Evolutionary conservation across 192 early-diverging fungal species (phyloP), one percentile per base, ranked within the genome.

Genomic region (Anaeromyces robustus): DNA sequence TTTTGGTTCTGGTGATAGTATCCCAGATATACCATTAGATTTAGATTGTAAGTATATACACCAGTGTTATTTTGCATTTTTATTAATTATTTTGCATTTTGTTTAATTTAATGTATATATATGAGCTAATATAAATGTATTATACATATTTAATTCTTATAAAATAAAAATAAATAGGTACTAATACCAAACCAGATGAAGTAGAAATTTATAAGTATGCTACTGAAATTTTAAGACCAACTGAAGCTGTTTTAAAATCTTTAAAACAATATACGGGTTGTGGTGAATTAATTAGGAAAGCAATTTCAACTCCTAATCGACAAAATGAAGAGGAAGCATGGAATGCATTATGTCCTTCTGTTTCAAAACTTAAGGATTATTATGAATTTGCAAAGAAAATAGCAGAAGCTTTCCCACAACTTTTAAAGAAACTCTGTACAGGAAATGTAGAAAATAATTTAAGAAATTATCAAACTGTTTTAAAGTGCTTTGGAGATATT

Each of bases 251-350:
- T 30, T 83, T 94, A 78, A 84, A 92, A 19, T 78, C 85, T 22
- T 85, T 95, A 30, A 41, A 86, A 78, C 81, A 78, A 16, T 95
- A 95, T 85, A 82, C 84, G 32, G 89, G 91, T 41, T 92, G 91
- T 84, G 90, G 90, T 77, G 92, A 94, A 29, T 86, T 88, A 78
- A 95, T 95, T 83, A 88, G 94, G 30, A 83, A 87, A 87, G 97
- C 97, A 37, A 96, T 99, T 81, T 92, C 92, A 30, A 86, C 87
- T 31, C 96, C 96, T 14, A 92, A 90, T 37, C 87, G 88, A 43
- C 93, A 95, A 78, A 92, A 94, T 84, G 97, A 99, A 84, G 90
- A 94, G 37, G 91, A 88, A 41, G 95, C 95, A 29, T 99, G 96
- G 97, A 85, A 90, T 78, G 91, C 91, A 79, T 87, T 99, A 32